These are phyloP conservation scores for Coemansia erecta DNA, from an alignment of 192 early-diverging fungal species.

Conservation along the genomic window DNA sequence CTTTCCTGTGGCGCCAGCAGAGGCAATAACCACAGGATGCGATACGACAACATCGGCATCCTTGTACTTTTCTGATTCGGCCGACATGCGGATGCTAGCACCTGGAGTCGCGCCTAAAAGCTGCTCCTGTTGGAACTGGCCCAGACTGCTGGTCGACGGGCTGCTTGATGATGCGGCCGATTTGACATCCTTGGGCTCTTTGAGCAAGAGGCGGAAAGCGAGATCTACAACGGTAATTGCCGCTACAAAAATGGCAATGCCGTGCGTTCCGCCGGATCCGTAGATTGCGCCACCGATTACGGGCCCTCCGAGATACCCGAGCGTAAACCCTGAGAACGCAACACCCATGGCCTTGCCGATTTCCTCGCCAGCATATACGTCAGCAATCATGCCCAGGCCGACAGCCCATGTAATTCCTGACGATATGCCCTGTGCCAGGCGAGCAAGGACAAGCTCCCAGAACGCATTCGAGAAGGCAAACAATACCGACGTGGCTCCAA, in stretches of 20 bases:
- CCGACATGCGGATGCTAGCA: background rate
- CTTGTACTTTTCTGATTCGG: background rate
- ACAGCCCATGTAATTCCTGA: conserved; percentile 76
- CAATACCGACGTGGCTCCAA: conserved; percentile 61
- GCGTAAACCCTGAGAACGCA: conserved; percentile 62
- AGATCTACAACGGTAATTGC: conserved; percentile 62
- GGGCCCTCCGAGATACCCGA: conserved; percentile 71
- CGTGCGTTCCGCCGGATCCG: conserved; percentile 61
- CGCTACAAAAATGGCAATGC: conserved; percentile 70
- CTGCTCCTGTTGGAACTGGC: conserved; percentile 10
- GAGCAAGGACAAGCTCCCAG: conserved; percentile 64
- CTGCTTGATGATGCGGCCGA: conserved; percentile 10
- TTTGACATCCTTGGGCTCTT: conserved; percentile 53
- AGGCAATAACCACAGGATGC: conserved; percentile 13
- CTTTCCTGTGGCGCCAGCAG: conserved; percentile 13
- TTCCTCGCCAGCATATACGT: conserved; percentile 63
- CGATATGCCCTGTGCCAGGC: conserved; percentile 69
- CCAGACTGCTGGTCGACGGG: conserved; percentile 3
- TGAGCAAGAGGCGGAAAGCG: conserved; percentile 58
- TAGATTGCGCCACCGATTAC: conserved; percentile 65
- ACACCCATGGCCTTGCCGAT: conserved; percentile 73
- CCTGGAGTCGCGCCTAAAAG: conserved; percentile 3
- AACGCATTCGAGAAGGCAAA: conserved; percentile 66
- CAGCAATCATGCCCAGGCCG: conserved; percentile 69
- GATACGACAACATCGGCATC: background rate